A percentile compares a stretch with the other conserved stretches of the same genome.
phyloP scores from a whole-genome alignment of 2,329 filamentous ascomycete genomes.

The Pseudocercospora fuligena region DNA sequence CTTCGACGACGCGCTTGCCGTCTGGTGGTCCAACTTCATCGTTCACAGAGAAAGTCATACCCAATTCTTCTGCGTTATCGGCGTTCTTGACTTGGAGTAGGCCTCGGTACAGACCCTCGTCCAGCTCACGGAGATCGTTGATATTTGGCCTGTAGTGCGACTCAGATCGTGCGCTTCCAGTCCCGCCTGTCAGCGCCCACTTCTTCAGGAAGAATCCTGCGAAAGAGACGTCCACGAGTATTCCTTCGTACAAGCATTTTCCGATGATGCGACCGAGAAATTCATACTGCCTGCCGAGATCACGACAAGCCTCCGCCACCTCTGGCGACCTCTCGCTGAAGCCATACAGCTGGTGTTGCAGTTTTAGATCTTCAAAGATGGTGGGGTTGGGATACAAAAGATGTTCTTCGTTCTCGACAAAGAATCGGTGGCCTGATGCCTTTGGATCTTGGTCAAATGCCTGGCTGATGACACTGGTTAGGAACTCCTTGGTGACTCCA shows the following conservation, averaged over 20 bases:
- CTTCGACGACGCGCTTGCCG: slow-evolving; percentile 66
- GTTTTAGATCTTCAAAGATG: slow-evolving; percentile 41
- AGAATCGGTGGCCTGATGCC: slow-evolving; percentile 57
- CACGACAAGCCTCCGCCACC: slow-evolving; percentile 19
- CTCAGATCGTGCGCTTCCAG: slow-evolving; percentile 66
- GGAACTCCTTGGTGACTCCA: slow-evolving; percentile 95
- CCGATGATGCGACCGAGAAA: slow-evolving; percentile 92
- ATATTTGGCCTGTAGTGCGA: slow-evolving; percentile 85
- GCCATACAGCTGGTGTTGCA: slow-evolving; percentile 17
- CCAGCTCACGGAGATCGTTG: slow-evolving; percentile 90
- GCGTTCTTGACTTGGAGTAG: slow-evolving; percentile 83
- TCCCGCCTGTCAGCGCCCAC: slow-evolving; percentile 79
- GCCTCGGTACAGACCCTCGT: slow-evolving; percentile 88
- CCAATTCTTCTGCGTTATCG: slow-evolving; percentile 77
- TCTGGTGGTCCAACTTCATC: slow-evolving; percentile 59
- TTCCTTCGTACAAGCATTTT: slow-evolving; percentile 97
- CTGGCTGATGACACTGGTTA: slow-evolving; percentile 84
- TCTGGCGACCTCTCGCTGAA: slow-evolving; percentile 19
- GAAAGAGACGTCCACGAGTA: slow-evolving; percentile 90
- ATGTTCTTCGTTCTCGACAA: slow-evolving; percentile 83
- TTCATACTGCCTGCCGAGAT: slow-evolving; percentile 75
- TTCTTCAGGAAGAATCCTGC: slow-evolving; percentile 95
- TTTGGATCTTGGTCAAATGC: slow-evolving; percentile 68
- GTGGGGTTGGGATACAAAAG: slow-evolving; percentile 87
- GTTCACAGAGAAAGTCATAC: slow-evolving; percentile 86